Base-by-base conservation (phyloP, 208 protist genomes). In the Leishmania tropica region DNA sequence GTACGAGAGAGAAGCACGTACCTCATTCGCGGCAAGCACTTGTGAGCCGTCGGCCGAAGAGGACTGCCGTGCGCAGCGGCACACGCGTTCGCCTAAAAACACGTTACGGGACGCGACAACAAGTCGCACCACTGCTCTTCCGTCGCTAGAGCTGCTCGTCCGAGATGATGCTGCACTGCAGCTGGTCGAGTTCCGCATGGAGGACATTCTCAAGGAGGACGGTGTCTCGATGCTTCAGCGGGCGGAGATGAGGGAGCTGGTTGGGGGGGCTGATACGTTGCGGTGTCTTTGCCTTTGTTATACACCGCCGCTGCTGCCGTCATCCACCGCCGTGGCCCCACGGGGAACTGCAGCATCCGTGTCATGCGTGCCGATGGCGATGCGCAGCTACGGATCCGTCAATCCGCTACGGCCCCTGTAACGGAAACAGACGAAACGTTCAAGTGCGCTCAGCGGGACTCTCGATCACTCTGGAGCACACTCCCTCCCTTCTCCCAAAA, bases 331-430 rank as follows among this genome's bases (percentile, higher is more conserved):
- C 48, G 45, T 31, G 64, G 15, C 60, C 19, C 60, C 60, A 24
- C 40, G 28, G 3, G 53, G 21, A 1, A 24, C 45, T 35, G 42
- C 24, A 2, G 62, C 45, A 2, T 40, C 58, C 3, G 4, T 28
- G 45, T 6, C 45, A 31, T 35, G 15, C 10, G 24, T 67, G 21
- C 76, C 73, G 8, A 47, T 71, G 1, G n/a, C 77, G 24, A 31
- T 71, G 37, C 83, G 83, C 42, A 82, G 75, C 79, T 86, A 86
- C 78, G 83, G 83, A 5, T 79, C 78, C 47, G 75, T 86, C 13
- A 75, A 56, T 73, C 74, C 83, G 10, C 31, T 83, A 31, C 42
- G 64, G 3, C 47, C 24, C 0, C 35, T 72, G 62, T 85, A 65
- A 77, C 3, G 21, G 35, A 73, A 19, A 53, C 2, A 21, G 70